Evolutionary conservation across 305 asterid species (phyloP).

Genomic region (Vinca major): DNA sequence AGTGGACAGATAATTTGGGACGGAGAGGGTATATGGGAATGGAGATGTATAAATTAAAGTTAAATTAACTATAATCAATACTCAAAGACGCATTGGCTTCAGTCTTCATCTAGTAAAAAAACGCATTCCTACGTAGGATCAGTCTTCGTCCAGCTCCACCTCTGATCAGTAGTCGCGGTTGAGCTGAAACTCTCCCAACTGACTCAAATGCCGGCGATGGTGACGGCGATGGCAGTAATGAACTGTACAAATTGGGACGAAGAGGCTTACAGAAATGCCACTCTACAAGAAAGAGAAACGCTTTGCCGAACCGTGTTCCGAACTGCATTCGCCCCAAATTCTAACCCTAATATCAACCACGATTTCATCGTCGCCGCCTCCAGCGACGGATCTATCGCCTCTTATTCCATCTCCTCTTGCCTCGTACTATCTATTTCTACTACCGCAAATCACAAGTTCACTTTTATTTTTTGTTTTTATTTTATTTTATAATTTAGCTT

Average conservation of each 20-base stretch:
- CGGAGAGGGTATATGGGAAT: no score
- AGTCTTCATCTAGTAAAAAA: no score
- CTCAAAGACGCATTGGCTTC: background rate
- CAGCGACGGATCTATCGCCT: slow-evolving; percentile 70
- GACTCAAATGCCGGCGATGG: background rate
- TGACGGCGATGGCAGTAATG: slow-evolving; percentile 24
- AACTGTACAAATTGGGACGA: slow-evolving; percentile 88
- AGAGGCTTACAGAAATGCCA: slow-evolving; percentile 53
- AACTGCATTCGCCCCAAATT: slow-evolving; percentile 55
- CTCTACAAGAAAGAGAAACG: slow-evolving; percentile 49
- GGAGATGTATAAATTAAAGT: no score
- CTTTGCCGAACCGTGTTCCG: slow-evolving; percentile 69
- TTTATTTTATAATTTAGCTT: background rate
- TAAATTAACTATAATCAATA: no score
- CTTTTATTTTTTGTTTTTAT: background rate
- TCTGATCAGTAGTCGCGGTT: background rate
- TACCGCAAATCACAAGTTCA: background rate
- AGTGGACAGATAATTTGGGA: no score
- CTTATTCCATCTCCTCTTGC: slow-evolving; percentile 66
- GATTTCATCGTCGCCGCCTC: slow-evolving; percentile 60
- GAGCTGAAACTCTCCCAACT: background rate
- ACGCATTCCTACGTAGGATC: no score
- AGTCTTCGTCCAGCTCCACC: no score
- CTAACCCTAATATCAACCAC: slow-evolving; percentile 47
- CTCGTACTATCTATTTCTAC: slow-evolving; percentile 30